Percentiles rank a stretch among this genome's conserved stretches.
These are phyloP conservation scores for Rubia peregrina DNA, from an alignment of 305 asterid species.

Conservation along the genomic window DNA sequence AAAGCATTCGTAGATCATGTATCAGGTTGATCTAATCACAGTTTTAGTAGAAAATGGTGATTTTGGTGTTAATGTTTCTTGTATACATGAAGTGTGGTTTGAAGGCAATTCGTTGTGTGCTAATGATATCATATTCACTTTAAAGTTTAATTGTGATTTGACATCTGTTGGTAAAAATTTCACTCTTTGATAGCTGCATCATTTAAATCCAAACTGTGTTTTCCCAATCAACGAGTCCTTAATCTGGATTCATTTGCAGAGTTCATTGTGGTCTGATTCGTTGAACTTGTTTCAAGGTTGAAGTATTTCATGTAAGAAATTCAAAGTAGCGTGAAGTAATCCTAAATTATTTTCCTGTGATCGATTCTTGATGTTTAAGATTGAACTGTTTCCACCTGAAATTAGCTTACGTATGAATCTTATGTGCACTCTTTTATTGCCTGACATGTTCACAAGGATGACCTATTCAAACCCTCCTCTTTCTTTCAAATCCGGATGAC, in stretches of 20 bases:
- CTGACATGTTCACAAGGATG: no score
- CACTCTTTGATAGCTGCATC: neutral
- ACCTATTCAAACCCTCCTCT: no score
- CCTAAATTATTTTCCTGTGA: neutral
- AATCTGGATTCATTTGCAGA: neutral
- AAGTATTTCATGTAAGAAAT: neutral
- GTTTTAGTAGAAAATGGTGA: neutral
- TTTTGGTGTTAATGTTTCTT: neutral
- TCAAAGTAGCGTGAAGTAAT: neutral
- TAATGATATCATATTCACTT: neutral
- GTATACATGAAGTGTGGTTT: neutral
- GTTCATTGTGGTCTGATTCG: neutral
- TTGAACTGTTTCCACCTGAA: neutral
- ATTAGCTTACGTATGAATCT: neutral
- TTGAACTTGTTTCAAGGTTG: neutral
- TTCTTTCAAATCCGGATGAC: neutral
- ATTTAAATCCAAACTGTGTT: neutral
- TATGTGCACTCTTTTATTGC: no score
- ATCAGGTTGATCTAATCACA: no score
- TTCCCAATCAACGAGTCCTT: neutral
- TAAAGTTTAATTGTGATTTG: neutral
- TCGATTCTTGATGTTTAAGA: neutral
- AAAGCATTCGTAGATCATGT: no score
- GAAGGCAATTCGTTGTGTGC: neutral
- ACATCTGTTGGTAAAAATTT: neutral